phyloP scores from a whole-genome alignment of 78 protist genomes.

The Dictyostelium citrinum region DNA sequence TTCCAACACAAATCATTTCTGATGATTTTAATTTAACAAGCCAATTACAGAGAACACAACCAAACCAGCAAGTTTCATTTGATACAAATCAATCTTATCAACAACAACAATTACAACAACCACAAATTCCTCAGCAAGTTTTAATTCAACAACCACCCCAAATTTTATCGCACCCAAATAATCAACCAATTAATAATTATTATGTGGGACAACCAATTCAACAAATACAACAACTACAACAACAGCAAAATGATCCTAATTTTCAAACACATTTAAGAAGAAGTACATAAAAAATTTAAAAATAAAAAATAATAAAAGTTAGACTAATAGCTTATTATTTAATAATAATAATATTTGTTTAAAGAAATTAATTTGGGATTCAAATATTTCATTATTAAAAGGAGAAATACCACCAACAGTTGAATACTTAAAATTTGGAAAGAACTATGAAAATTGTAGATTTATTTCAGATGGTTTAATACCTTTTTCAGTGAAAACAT shows the following conservation, averaged over 20 bases:
- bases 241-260: background rate
- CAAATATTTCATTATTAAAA: background rate
- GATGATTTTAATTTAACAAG: background rate
- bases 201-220: background rate
- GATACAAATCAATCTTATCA: background rate
- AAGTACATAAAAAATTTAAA: background rate
- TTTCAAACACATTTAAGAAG: background rate
- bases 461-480: background rate
- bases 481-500: background rate
- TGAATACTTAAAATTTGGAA: background rate
- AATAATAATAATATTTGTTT: background rate
- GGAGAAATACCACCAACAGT: background rate
- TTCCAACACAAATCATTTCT: background rate
- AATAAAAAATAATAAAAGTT: background rate
- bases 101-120: background rate
- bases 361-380: background rate
- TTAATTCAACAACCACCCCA: too few species aligned
- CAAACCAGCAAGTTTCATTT: background rate
- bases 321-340: too few species aligned
- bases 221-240: background rate
- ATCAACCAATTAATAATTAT: background rate
- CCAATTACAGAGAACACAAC: background rate
- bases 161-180: too few species aligned
- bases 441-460: background rate
- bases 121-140: background rate